These are phyloP conservation scores for Penicillium hordei DNA, from an alignment of 2,329 filamentous ascomycete genomes.

Conservation along the genomic window DNA sequence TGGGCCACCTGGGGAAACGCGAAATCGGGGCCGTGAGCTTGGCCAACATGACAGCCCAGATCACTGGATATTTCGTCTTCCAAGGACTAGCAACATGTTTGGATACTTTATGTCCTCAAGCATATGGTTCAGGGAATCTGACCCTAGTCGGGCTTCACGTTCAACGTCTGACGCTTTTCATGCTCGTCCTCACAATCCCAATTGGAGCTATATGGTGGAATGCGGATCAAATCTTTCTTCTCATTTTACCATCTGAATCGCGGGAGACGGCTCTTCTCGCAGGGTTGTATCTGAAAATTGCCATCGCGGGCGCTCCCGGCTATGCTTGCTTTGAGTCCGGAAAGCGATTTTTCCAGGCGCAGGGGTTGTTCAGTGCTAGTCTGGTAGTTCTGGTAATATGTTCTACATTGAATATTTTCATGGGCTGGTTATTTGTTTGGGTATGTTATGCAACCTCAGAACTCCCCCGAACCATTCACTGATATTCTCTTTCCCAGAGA, in stretches of 20 bases:
- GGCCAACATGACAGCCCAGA: slow-evolving; percentile 72
- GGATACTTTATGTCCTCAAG: slow-evolving; percentile 86
- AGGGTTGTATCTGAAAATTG: slow-evolving; percentile 67
- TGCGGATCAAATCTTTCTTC: slow-evolving; percentile 61
- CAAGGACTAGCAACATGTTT: slow-evolving; percentile 82
- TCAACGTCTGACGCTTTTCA: slow-evolving; percentile 74
- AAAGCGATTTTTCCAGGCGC: slow-evolving; percentile 82
- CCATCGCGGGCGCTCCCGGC: slow-evolving; percentile 67
- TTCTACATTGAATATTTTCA: slow-evolving; percentile 71
- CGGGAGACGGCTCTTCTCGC: slow-evolving; percentile 65
- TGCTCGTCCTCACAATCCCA: slow-evolving; percentile 67
- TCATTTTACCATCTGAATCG: slow-evolving; percentile 63
- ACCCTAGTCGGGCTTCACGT: slow-evolving; percentile 78
- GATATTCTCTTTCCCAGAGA: slow-evolving; percentile 24
- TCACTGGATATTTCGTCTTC: slow-evolving; percentile 70
- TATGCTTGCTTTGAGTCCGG: slow-evolving; percentile 70
- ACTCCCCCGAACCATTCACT: not conserved
- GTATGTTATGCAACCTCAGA: slow-evolving; percentile 33
- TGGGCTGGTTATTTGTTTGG: slow-evolving; percentile 79
- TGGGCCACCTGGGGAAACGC: slow-evolving; percentile 68
- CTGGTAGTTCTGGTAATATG: slow-evolving; percentile 77
- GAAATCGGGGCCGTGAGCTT: slow-evolving; percentile 64
- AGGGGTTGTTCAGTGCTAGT: slow-evolving; percentile 73
- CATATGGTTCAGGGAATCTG: slow-evolving; percentile 82
- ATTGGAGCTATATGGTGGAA: slow-evolving; percentile 68